These are phyloP conservation scores for Samsoniella hepiali DNA, from an alignment of 2,329 filamentous ascomycete genomes.

Conservation along the genomic window DNA sequence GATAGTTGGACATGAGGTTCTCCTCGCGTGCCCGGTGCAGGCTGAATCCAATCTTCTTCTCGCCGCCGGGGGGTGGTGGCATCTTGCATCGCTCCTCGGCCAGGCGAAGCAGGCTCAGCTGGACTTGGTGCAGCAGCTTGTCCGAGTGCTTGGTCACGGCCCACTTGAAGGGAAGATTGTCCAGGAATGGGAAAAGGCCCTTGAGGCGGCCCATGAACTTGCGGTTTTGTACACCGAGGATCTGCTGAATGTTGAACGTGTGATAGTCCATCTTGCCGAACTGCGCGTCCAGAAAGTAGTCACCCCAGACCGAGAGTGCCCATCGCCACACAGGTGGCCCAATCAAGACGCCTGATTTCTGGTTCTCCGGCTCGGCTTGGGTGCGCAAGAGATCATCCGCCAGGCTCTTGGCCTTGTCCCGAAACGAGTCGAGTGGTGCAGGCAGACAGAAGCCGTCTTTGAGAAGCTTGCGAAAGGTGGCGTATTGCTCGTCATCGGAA, in stretches of 20 bases:
- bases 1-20: conserved; percentile 6
- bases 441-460: background rate
- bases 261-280: background rate
- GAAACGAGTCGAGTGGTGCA: background rate
- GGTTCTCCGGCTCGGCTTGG: background rate
- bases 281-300: conserved; percentile 12
- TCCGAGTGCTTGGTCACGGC: background rate
- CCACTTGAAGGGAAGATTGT: background rate
- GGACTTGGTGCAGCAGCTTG: conserved; percentile 3
- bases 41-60: background rate
- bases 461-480: conserved; percentile 1
- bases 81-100: background rate
- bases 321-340: background rate
- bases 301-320: conserved; percentile 7
- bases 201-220: background rate
- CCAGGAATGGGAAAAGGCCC: conserved; percentile 5
- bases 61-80: background rate
- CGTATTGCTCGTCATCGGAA: conserved; percentile 7
- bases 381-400: background rate
- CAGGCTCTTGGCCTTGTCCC: background rate
- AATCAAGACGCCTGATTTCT: background rate
- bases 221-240: background rate
- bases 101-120: background rate
- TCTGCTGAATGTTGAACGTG: conserved; percentile 7
- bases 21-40: conserved; percentile 3